Conservation (phyloP, 2,329 filamentous ascomycete genomes). For the Aspergillus clavatus region DNA sequence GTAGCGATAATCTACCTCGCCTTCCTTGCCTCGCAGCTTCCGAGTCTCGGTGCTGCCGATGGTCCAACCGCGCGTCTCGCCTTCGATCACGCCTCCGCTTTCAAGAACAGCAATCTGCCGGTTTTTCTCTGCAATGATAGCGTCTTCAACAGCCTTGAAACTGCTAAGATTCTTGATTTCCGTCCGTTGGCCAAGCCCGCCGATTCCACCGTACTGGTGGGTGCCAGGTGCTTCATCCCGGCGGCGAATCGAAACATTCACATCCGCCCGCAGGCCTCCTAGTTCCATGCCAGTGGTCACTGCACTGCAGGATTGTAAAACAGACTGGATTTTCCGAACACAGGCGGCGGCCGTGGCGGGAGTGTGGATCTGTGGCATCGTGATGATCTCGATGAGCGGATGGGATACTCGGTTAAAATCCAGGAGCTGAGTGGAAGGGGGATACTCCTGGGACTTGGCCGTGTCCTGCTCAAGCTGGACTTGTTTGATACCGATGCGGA, state of each 20-base stretch:
- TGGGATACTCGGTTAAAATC: constrained; percentile 93
- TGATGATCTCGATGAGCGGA: constrained; percentile 93
- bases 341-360: constrained; percentile 82
- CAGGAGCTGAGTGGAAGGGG: constrained; percentile 68
- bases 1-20: constrained; percentile 95
- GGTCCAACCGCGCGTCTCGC: constrained; percentile 91
- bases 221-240: constrained; percentile 44
- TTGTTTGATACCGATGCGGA: constrained; percentile 81
- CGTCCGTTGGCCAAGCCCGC: constrained; percentile 73
- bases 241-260: constrained; percentile 82
- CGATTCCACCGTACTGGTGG: constrained; percentile 53
- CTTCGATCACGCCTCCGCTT: constrained; percentile 66
- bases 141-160: constrained; percentile 91
- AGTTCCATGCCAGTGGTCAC: constrained; percentile 90
- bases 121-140: constrained; percentile 84
- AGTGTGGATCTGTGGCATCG: constrained; percentile 79
- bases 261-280: constrained; percentile 84
- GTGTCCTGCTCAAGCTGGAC: constrained; percentile 98
- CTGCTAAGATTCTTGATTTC: constrained; percentile 98
- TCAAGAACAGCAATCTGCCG: constrained; percentile 80
- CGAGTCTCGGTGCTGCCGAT: constrained; percentile 77
- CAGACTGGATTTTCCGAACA: constrained; percentile 79
- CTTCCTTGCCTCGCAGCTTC: constrained; percentile 83
- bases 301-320: constrained; percentile 74
- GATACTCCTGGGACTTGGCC: constrained; percentile 81